A percentile compares a stretch with the other conserved stretches of the same genome.
phyloP scores from a whole-genome alignment of 805 yeast genomes.

The Wickerhamomyces alni region DNA sequence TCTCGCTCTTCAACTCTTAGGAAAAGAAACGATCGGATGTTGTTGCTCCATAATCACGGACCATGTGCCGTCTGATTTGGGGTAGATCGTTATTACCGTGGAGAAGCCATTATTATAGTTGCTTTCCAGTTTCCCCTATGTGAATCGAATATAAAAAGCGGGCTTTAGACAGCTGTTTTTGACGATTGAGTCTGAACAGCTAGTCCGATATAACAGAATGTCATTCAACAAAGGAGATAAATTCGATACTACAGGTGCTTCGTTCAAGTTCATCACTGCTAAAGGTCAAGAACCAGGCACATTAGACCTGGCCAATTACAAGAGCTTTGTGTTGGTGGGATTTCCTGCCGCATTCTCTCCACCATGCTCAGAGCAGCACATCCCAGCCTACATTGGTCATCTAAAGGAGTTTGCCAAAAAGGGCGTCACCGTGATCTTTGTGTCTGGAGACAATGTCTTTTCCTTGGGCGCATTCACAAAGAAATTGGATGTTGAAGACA shows the following conservation, averaged over 20 bases:
- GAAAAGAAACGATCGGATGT: no score
- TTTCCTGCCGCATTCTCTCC: conserved; percentile 90
- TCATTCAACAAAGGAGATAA: neutral
- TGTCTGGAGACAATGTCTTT: conserved; percentile 66
- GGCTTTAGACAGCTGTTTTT: no score
- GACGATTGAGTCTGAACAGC: no score
- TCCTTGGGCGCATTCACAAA: conserved; percentile 60
- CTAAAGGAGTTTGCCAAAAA: conserved; percentile 42
- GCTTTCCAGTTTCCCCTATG: no score
- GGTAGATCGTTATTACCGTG: no score
- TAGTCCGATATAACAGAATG: no score
- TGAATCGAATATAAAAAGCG: no score
- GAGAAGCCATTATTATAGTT: no score
- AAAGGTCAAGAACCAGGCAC: conserved; percentile 22
- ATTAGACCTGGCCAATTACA: conserved; percentile 22
- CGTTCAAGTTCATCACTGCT: conserved; percentile 26
- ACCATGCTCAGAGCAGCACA: conserved; percentile 63
- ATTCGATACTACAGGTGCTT: conserved; percentile 11
- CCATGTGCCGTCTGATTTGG: no score
- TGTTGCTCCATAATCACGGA: no score
- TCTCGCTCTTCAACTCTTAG: no score
- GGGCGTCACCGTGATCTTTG: conserved; percentile 53
- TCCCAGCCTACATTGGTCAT: conserved; percentile 45
- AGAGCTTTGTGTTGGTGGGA: conserved; percentile 48
- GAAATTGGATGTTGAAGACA: conserved; percentile 24